phyloP scores from a whole-genome alignment of 2,329 filamentous ascomycete species.

The Leptographium galeiforme region DNA sequence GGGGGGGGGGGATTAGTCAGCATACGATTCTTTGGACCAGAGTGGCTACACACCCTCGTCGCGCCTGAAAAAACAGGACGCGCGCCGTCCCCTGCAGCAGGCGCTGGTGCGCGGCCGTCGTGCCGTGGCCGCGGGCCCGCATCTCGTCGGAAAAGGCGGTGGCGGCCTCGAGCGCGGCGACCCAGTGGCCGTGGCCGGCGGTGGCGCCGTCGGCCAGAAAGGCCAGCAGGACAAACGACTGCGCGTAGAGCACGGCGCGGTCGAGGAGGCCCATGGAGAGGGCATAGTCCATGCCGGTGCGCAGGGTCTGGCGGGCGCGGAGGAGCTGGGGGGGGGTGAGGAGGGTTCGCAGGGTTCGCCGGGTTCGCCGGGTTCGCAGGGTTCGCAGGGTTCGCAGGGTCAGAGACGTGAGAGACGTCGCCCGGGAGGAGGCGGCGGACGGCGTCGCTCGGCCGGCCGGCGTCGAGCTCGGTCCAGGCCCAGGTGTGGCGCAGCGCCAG shows the following conservation, averaged over 20 bases:
- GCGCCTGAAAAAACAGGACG: constrained; percentile 54
- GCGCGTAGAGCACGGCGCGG: constrained; percentile 40
- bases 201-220: constrained; percentile 42
- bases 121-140: constrained; percentile 19
- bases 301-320: constrained; percentile 39
- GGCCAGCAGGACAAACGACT: constrained; percentile 49
- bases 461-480: constrained; percentile 52
- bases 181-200: constrained; percentile 39
- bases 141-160: constrained; percentile 30
- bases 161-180: constrained; percentile 30
- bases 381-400: no score
- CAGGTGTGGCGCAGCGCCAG: constrained; percentile 42
- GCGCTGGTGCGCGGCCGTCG: constrained; percentile 38
- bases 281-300: constrained; percentile 38
- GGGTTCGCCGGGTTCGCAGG: no score
- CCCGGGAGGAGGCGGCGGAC: constrained; percentile 25
- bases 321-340: constrained; percentile 30
- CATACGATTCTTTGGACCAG: no score
- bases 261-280: constrained; percentile 34
- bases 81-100: constrained; percentile 55
- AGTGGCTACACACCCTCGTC: constrained; percentile 38
- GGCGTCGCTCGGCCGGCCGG: constrained; percentile 20
- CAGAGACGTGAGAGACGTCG: constrained; percentile 11
- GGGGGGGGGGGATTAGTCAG: neutral
- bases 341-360: no score